phyloP scores from a whole-genome alignment of 2,329 filamentous ascomycete genomes.

The Lithohypha guttulata region DNA sequence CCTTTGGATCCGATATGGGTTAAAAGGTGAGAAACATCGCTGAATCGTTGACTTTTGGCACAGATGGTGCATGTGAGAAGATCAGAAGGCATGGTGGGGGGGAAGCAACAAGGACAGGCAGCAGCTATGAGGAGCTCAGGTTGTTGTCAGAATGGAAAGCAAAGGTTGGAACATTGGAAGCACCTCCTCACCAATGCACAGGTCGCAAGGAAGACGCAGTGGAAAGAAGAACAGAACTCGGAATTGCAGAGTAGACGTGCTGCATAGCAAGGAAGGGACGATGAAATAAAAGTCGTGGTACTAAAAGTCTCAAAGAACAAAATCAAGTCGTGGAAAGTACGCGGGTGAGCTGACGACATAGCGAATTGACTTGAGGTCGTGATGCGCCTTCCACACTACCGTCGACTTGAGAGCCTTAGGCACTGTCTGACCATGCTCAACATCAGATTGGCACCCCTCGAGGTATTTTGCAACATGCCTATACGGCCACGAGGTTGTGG shows the following conservation, averaged over 20 bases:
- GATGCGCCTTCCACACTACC: too few species aligned
- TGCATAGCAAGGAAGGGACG: neutral
- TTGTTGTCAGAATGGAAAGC: neutral
- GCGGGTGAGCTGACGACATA: neutral
- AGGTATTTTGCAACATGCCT: constrained; percentile 33
- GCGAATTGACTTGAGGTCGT: neutral
- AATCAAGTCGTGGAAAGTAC: constrained; percentile 2
- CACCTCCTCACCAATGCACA: constrained; percentile 7
- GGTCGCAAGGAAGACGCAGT: constrained; percentile 6
- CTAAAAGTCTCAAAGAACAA: constrained; percentile 4
- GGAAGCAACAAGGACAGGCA: constrained; percentile 18
- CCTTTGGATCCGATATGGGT: constrained; percentile 88
- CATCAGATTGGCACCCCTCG: too few species aligned
- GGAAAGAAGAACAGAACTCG: constrained; percentile 7
- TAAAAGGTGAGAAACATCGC: constrained; percentile 80
- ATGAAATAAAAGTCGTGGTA: neutral
- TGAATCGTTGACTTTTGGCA: constrained; percentile 67
- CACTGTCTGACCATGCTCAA: too few species aligned
- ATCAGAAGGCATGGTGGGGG: constrained; percentile 17
- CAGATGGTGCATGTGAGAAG: constrained; percentile 63
- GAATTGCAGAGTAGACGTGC: too few species aligned
- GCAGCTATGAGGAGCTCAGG: constrained; percentile 19
- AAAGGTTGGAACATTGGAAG: constrained; percentile 5
- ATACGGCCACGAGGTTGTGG: constrained; percentile 28
- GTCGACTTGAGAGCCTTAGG: too few species aligned